Conservation (phyloP, 1,284 basidiomycete genomes). For the Puccinia novopanici region DNA sequence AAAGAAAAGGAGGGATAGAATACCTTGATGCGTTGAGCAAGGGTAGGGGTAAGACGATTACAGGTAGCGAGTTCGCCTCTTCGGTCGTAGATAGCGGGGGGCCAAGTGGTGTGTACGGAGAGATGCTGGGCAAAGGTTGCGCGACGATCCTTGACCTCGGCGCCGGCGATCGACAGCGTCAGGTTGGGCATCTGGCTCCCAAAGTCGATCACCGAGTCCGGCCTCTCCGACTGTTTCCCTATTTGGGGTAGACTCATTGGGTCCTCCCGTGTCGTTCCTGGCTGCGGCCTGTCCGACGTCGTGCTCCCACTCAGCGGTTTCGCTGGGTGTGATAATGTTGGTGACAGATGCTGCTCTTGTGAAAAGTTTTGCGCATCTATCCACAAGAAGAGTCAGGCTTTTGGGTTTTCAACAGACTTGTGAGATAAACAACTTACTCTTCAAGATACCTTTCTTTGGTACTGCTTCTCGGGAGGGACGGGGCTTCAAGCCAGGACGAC, state of each 20-base stretch:
- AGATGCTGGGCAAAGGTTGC: constrained; percentile 86
- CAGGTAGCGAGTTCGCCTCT: constrained; percentile 94
- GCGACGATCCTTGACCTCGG: constrained; percentile 6
- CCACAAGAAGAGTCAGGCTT: neutral
- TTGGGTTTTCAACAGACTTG: neutral
- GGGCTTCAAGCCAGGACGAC: constrained; percentile 64
- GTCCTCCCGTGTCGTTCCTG: too few species aligned
- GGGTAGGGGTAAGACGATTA: constrained; percentile 87
- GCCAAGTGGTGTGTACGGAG: constrained; percentile 93
- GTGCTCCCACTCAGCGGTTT: constrained; percentile 6
- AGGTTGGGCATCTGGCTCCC: neutral
- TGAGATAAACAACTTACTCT: constrained; percentile 65
- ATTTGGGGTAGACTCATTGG: neutral
- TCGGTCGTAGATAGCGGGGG: constrained; percentile 84
- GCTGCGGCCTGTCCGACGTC: constrained; percentile 6
- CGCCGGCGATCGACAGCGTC: neutral
- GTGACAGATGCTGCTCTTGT: constrained; percentile 15
- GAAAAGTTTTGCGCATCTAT: constrained; percentile 35
- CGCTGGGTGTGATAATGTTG: neutral
- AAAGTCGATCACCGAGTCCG: neutral
- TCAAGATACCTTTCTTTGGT: constrained; percentile 83
- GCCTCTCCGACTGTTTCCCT: neutral
- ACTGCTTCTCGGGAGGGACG: constrained; percentile 63
- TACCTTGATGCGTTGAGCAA: constrained; percentile 86
- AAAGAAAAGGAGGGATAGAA: neutral